These are phyloP conservation scores for Zygosaccharomyces sapae DNA, from an alignment of 1,139 yeast species.

Conservation along the genomic window DNA sequence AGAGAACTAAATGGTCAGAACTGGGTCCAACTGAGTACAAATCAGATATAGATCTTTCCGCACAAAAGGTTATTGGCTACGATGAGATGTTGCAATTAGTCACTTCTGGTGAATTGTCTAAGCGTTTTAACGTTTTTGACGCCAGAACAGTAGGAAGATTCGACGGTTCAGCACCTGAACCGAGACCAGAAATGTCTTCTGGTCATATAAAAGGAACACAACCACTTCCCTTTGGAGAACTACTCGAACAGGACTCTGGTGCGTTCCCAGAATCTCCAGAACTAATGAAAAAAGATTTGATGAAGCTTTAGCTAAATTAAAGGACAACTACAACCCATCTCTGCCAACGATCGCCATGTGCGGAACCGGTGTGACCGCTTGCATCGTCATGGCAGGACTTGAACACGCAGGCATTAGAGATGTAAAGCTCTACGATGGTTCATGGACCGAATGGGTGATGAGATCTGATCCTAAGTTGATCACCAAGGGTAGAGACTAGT, in stretches of 20 bases:
- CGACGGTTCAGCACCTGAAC: conserved; percentile 78
- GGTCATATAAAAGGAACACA: conserved; percentile 85
- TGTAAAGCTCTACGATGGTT: conserved; percentile 82
- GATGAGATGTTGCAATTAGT: conserved; percentile 49
- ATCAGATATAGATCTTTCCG: conserved; percentile 51
- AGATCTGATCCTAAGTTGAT: conserved; percentile 37
- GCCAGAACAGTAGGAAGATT: conserved; percentile 77
- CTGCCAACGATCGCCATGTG: conserved; percentile 81
- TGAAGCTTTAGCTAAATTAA: conserved; percentile 17
- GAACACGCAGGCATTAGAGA: conserved; percentile 51
- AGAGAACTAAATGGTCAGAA: conserved; percentile 28
- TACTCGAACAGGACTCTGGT: conserved; percentile 47
- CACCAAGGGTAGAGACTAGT: conserved; percentile 30
- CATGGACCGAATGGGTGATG: conserved; percentile 67
- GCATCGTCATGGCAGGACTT: conserved; percentile 69
- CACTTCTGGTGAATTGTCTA: conserved; percentile 42
- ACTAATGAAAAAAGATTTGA: conserved; percentile 24
- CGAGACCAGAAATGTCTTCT: conserved; percentile 77
- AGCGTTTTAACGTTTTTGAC: conserved; percentile 59
- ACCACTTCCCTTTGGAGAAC: conserved; percentile 68
- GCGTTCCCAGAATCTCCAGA: conserved; percentile 39
- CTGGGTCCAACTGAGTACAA: conserved; percentile 43
- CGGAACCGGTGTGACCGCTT: conserved; percentile 95
- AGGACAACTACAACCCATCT: conserved; percentile 38
- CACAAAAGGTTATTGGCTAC: conserved; percentile 55